Percentiles rank a stretch among this genome's conserved stretches.
phyloP scores from a whole-genome alignment of 2,329 filamentous ascomycete genomes.

The Hymenoscyphus fructigenus region DNA sequence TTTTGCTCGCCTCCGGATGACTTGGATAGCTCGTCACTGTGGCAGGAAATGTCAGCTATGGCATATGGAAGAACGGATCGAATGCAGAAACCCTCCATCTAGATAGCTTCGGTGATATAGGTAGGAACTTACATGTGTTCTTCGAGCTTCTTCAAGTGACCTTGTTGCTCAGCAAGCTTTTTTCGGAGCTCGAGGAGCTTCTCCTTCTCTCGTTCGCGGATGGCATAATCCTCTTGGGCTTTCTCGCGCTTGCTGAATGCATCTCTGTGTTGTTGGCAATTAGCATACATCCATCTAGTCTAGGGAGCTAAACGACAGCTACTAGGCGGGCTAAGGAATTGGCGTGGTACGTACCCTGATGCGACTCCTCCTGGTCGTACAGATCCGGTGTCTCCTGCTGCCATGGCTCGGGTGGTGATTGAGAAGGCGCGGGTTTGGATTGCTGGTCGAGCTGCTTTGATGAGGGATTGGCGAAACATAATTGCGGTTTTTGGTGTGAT shows the following conservation, averaged over 20 bases:
- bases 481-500: constrained; percentile 32
- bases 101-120: no score
- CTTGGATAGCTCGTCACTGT: constrained; percentile 75
- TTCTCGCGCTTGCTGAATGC: constrained; percentile 90
- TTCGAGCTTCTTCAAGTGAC: constrained; percentile 81
- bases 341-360: constrained; percentile 23
- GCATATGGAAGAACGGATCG: no score
- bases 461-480: constrained; percentile 65
- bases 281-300: background rate
- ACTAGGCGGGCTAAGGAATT: background rate
- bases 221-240: constrained; percentile 80
- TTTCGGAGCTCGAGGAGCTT: constrained; percentile 78
- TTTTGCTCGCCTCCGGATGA: constrained; percentile 49
- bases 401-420: constrained; percentile 49
- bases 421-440: constrained; percentile 55
- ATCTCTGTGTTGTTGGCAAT: constrained; percentile 57
- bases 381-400: constrained; percentile 58
- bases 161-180: constrained; percentile 73
- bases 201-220: constrained; percentile 83
- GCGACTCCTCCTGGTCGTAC: constrained; percentile 23
- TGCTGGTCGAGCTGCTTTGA: constrained; percentile 49
- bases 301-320: background rate
- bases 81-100: no score
- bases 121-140: constrained; percentile 88
- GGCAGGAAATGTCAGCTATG: constrained; percentile 11